Evolutionary conservation across 768 basidiomycete species (phyloP).

Genomic region (Boletales sp.): DNA sequence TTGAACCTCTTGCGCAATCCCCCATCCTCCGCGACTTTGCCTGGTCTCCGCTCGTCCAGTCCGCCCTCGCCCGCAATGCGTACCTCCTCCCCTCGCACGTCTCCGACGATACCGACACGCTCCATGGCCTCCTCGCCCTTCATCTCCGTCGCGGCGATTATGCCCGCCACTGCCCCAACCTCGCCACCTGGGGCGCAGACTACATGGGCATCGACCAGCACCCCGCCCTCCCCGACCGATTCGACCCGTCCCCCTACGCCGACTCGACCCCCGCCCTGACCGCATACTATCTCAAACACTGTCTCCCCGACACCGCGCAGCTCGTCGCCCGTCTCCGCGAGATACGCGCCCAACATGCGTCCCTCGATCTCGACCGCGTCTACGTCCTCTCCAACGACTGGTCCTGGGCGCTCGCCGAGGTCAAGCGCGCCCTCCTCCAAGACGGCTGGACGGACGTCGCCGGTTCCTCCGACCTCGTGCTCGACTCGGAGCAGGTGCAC

Average conservation of each 20-base stretch:
- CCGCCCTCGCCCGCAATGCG: slow-evolving; percentile 49
- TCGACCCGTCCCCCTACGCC: slow-evolving; percentile 27
- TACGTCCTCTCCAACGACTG: slow-evolving; percentile 53
- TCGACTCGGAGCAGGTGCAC: slow-evolving; percentile 44
- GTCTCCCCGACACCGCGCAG: slow-evolving; percentile 40
- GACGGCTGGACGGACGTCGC: slow-evolving; percentile 53
- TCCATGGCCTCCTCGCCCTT: slow-evolving; percentile 48
- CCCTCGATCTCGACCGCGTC: slow-evolving; percentile 29
- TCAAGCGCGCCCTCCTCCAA: slow-evolving; percentile 33
- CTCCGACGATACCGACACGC: slow-evolving; percentile 21
- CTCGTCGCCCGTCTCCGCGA: slow-evolving; percentile 37
- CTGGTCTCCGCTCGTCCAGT: slow-evolving; percentile 52
- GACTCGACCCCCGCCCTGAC: slow-evolving; percentile 1
- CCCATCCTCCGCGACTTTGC: slow-evolving; percentile 48
- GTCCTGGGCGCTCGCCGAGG: slow-evolving; percentile 39
- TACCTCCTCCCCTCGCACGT: slow-evolving; percentile 36
- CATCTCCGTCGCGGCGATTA: slow-evolving; percentile 61
- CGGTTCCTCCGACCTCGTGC: slow-evolving; percentile 37
- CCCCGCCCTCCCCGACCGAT: slow-evolving; percentile 37
- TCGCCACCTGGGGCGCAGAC: slow-evolving; percentile 39
- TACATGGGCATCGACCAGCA: slow-evolving; percentile 53
- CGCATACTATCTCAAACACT: slow-evolving; percentile 24
- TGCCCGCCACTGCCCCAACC: slow-evolving; percentile 52
- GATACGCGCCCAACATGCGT: slow-evolving; percentile 31
- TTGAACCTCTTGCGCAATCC: slow-evolving; percentile 41